These are phyloP conservation scores for Tulasnella sp. DNA, from an alignment of 768 basidiomycete genomes.

Conservation along the genomic window DNA sequence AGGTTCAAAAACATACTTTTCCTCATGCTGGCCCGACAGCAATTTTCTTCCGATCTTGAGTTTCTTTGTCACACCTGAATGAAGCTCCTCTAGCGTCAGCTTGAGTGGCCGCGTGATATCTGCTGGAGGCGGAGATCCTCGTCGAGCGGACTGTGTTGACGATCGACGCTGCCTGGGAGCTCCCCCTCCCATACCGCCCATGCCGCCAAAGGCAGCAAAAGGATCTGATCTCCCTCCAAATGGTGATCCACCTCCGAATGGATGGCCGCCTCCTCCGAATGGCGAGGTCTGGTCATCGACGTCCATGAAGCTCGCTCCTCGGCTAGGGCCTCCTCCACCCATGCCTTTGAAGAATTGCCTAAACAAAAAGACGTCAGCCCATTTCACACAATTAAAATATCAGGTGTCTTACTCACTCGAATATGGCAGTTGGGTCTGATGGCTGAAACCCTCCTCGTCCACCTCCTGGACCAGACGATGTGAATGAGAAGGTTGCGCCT, in stretches of 20 bases:
- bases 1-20: constrained; percentile 47
- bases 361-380: constrained; percentile 12
- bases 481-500: constrained; percentile 47
- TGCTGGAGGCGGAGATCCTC: constrained; percentile 22
- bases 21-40: constrained; percentile 65
- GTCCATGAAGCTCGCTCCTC: constrained; percentile 22
- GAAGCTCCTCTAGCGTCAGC: constrained; percentile 77
- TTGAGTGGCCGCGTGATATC: constrained; percentile 76
- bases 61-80: constrained; percentile 73
- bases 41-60: constrained; percentile 74
- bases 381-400: not conserved
- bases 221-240: constrained; percentile 33
- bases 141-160: constrained; percentile 17
- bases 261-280: no score
- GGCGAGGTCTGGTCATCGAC: constrained; percentile 29
- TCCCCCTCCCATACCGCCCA: constrained; percentile 28
- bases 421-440: constrained; percentile 76
- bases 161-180: constrained; percentile 31
- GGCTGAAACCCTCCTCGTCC: constrained; percentile 53
- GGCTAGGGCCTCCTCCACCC: constrained; percentile 22
- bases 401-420: constrained; percentile 50
- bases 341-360: constrained; percentile 52
- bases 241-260: constrained; percentile 33
- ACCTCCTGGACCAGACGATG: constrained; percentile 39
- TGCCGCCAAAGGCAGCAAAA: constrained; percentile 47